Conservation (phyloP, 257 asterid species). For the Ocimum tenuiflorum region DNA sequence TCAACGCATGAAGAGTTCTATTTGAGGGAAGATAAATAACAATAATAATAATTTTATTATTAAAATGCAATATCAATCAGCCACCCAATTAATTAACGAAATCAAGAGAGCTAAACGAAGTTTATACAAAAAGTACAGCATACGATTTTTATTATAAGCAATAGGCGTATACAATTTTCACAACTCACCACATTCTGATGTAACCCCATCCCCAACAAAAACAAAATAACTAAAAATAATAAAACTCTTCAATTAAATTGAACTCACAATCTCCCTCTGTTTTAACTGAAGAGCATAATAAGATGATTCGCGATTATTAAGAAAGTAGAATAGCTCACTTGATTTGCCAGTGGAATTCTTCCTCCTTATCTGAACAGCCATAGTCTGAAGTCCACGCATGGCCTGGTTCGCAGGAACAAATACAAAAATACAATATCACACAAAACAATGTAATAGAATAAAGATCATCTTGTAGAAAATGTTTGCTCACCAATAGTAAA, state of each 20-base stretch:
- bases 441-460: not conserved
- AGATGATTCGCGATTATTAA: constrained; percentile 7
- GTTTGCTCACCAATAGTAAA: constrained; percentile 75
- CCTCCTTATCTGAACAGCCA: constrained; percentile 93
- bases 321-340: constrained; percentile 45
- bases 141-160: too few species aligned
- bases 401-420: constrained; percentile 35
- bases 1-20: not conserved
- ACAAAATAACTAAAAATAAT: not conserved
- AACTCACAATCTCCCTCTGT: not conserved
- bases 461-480: not conserved
- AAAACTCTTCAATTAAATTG: not conserved
- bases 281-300: not conserved
- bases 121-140: too few species aligned
- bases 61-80: too few species aligned
- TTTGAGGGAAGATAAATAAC: not conserved
- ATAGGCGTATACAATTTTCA: too few species aligned
- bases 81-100: too few species aligned
- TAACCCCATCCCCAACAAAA: too few species aligned
- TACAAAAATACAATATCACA: not conserved
- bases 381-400: constrained; percentile 98
- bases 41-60: too few species aligned
- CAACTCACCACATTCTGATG: too few species aligned
- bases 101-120: too few species aligned
- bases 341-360: constrained; percentile 82